Conservation (phyloP, 176 grass and related monocot genomes). For the Calamus simplicifolius region DNA sequence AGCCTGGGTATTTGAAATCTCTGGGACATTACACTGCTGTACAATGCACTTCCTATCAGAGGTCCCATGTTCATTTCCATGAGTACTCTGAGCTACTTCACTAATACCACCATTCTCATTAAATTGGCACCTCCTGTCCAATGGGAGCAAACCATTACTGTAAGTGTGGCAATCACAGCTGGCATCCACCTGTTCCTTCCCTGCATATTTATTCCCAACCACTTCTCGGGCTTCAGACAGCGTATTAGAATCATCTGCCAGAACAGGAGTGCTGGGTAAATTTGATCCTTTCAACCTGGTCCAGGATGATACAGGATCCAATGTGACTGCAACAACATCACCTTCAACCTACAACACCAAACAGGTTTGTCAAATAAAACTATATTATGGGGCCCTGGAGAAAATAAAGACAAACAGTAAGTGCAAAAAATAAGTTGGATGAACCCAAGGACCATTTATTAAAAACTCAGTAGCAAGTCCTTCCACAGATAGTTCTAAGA, state of each 20-base stretch:
- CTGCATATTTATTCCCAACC: slow-evolving; percentile 26
- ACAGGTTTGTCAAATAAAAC: slow-evolving; percentile 16
- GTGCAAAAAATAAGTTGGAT: no score
- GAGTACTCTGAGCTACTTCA: slow-evolving; percentile 45
- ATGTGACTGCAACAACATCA: slow-evolving; percentile 68
- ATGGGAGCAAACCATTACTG: slow-evolving; percentile 25
- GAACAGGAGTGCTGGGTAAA: slow-evolving; percentile 28
- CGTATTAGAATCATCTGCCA: slow-evolving; percentile 25
- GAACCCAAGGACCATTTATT: no score
- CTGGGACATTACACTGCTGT: slow-evolving; percentile 22
- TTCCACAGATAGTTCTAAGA: no score
- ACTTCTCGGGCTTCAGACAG: slow-evolving; percentile 34
- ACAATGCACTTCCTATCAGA: slow-evolving; percentile 28
- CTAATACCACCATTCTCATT: slow-evolving; percentile 65
- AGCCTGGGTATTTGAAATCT: slow-evolving; percentile 15
- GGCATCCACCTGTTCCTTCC: slow-evolving; percentile 32
- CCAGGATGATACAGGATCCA: slow-evolving; percentile 73
- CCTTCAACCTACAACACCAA: slow-evolving; percentile 65
- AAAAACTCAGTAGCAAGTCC: no score
- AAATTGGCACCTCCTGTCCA: slow-evolving; percentile 31
- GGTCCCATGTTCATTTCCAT: background rate
- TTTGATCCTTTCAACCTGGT: slow-evolving; percentile 68
- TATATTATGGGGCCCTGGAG: background rate
- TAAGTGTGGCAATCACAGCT: slow-evolving; percentile 28
- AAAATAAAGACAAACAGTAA: no score